phyloP scores from a whole-genome alignment of 495 filamentous ascomycete genomes.

The Corynascus novoguineensis region DNA sequence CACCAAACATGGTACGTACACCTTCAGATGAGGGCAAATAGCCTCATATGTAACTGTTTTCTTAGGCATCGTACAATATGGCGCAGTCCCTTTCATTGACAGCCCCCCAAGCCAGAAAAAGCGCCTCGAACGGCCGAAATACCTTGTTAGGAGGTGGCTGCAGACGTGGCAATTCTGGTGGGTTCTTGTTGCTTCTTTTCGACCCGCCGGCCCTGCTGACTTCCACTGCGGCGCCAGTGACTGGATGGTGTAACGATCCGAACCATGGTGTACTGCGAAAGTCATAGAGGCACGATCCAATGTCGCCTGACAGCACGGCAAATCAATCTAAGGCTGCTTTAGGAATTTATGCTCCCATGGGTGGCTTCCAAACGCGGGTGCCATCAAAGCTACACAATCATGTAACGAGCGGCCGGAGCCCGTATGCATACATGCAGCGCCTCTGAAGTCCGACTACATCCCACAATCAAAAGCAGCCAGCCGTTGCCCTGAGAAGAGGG shows the following conservation, averaged over 20 bases:
- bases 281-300: not conserved
- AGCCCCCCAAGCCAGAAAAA: not conserved
- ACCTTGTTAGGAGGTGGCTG: conserved; percentile 2
- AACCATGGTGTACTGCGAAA: not conserved
- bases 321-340: too few relatives aligned
- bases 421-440: not conserved
- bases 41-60: too few relatives aligned
- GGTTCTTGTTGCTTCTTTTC: not conserved
- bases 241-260: not conserved
- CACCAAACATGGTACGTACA: too few relatives aligned
- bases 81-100: not conserved
- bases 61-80: not conserved
- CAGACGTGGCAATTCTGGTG: not conserved
- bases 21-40: too few relatives aligned
- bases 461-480: not conserved
- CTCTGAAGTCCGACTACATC: not conserved
- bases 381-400: too few relatives aligned
- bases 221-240: not conserved
- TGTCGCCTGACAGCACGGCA: not conserved
- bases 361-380: too few relatives aligned
- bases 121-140: not conserved
- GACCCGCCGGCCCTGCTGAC: not conserved
- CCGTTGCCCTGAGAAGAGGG: not conserved
- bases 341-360: too few relatives aligned
- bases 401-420: not conserved